A percentile compares a stretch with the other conserved stretches of the same genome.
phyloP scores from a whole-genome alignment of 768 basidiomycete species.

The Boletus insuetus region DNA sequence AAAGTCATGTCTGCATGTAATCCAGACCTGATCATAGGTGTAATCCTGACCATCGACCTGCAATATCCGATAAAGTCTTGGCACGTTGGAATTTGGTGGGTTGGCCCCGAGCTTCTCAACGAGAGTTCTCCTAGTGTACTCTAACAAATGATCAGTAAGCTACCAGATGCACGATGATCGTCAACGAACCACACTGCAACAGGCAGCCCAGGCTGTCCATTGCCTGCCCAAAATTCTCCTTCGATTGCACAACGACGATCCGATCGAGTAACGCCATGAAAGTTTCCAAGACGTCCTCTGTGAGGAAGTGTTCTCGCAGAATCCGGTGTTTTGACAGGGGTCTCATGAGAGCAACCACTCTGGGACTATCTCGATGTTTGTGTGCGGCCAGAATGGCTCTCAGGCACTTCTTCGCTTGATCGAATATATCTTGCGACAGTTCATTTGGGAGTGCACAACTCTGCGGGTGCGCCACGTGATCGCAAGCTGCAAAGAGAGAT shows the following conservation, averaged over 20 bases:
- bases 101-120: too few species aligned
- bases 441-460: background rate
- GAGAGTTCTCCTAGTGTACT: conserved; percentile 6
- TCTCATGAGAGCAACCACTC: conserved; percentile 19
- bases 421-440: background rate
- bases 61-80: conserved; percentile 15
- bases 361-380: too few species aligned
- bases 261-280: too few species aligned
- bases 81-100: background rate
- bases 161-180: background rate
- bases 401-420: conserved; percentile 18
- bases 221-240: too few species aligned
- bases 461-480: background rate
- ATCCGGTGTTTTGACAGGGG: conserved; percentile 16
- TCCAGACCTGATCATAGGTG: too few species aligned
- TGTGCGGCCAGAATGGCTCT: conserved; percentile 12
- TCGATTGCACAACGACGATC: too few species aligned
- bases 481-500: conserved; percentile 3
- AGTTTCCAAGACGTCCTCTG: too few species aligned
- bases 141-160: background rate
- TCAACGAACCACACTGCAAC: too few species aligned
- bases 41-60: conserved; percentile 8
- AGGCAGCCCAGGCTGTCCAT: too few species aligned
- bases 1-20: too few species aligned
- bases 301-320: too few species aligned